Evolutionary conservation across 2,329 filamentous ascomycete species (phyloP).

Genomic region (Stagonosporopsis vannaccii): DNA sequence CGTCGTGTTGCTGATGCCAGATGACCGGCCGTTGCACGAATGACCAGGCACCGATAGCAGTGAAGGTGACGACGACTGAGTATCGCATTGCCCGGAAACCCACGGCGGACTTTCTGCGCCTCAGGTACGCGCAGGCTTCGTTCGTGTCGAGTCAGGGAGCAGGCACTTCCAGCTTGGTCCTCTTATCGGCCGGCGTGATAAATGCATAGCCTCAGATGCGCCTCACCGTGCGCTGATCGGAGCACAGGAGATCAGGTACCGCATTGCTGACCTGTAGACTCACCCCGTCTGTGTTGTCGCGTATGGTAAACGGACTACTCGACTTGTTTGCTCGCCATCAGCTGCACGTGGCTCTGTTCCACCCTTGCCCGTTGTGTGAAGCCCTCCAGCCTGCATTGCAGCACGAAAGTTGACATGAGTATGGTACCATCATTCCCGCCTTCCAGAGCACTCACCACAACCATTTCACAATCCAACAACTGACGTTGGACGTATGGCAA

Average conservation of each 20-base stretch:
- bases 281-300: not conserved
- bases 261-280: not conserved
- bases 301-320: too few relatives aligned
- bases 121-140: not conserved
- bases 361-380: too few relatives aligned
- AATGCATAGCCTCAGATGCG: too few relatives aligned
- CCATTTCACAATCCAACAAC: too few relatives aligned
- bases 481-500: too few relatives aligned
- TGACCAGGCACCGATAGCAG: not conserved
- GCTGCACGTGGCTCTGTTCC: too few relatives aligned
- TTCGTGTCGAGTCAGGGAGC: not conserved
- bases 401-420: too few relatives aligned
- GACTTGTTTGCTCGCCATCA: too few relatives aligned
- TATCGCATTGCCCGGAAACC: not conserved
- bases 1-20: not conserved
- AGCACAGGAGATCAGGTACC: not conserved
- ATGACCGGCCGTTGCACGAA: not conserved
- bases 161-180: not conserved
- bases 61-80: not conserved
- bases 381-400: too few relatives aligned
- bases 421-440: too few relatives aligned
- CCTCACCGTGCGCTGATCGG: too few relatives aligned
- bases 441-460: too few relatives aligned
- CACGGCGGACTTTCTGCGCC: not conserved
- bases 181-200: not conserved